Base-by-base conservation (phyloP, 352 stramenopile species). In the Phytopythium montanum region DNA sequence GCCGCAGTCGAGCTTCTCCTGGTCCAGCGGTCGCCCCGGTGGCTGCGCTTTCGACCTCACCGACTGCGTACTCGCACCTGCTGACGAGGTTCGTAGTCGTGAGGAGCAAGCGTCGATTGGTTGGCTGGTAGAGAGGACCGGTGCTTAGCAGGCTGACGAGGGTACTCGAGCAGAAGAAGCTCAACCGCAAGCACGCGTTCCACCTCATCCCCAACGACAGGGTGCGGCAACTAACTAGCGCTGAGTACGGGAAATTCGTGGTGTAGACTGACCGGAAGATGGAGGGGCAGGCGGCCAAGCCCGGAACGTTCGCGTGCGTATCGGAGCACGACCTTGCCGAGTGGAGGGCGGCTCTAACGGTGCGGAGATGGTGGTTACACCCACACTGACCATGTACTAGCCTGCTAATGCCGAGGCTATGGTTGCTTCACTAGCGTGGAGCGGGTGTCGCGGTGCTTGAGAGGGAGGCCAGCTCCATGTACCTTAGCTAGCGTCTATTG, bases 161-260 rank as follows among this genome's bases (percentile, higher is more conserved):
- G n/a, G 16, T 54, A 21, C 7, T 56, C 18, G 8, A 54, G 46
- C 38, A 88, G 81, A 84, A 75, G 57, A 86, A 83, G 54, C 54
- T 86, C 39, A 75, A 67, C 34, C 79, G 79, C 52, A 88, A 88
- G 54, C 77, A 85, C 62, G 69, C 59, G 21, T 90, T 92, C 52
- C 79, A 89, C 38, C 66, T 90, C 26, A 56, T 81, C 12, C 60
- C 76, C 1, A 76, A 69, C 28, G 61, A 79, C 41, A 88, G 88
- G 67, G 78, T 86, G 31, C n/a, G 41, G 8, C 21, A 9, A 41
- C 28, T 13, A 45, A n/a, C 1, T 8, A 1, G 19, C 2, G n/a
- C 33, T 26, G 26, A 5, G 23, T 23, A 18, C 41, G 21, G 8
- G 28, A 21, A 12, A 5, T 36, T 57, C 19, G 52, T 28, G 12